A percentile compares a stretch with the other conserved stretches of the same genome.
These are phyloP conservation scores for Pyronema domesticum DNA, from an alignment of 495 filamentous ascomycete genomes.

Conservation along the genomic window DNA sequence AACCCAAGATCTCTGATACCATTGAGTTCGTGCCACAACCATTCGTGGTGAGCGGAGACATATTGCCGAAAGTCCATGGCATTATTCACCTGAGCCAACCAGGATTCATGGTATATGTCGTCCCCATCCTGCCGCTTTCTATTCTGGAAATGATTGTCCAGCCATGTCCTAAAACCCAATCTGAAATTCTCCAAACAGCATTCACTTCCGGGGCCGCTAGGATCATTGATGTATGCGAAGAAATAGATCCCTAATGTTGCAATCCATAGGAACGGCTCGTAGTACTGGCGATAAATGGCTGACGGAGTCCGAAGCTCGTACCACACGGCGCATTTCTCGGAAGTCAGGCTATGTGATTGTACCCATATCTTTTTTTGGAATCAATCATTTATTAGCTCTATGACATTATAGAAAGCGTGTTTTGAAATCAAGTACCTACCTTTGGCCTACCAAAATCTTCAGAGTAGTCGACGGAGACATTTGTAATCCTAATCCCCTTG, in stretches of 20 bases:
- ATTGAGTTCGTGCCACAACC: slow-evolving; percentile 44
- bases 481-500: background rate
- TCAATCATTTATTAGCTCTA: background rate
- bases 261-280: slow-evolving; percentile 46
- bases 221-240: slow-evolving; percentile 29
- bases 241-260: slow-evolving; percentile 49
- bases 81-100: slow-evolving; percentile 33
- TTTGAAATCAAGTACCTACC: slow-evolving; percentile 44
- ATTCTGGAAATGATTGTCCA: slow-evolving; percentile 14
- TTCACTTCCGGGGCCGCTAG: slow-evolving; percentile 25
- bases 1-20: slow-evolving; percentile 24
- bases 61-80: slow-evolving; percentile 41
- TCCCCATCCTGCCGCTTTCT: background rate
- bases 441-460: slow-evolving; percentile 32
- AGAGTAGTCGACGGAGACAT: slow-evolving; percentile 30
- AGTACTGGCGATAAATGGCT: slow-evolving; percentile 39
- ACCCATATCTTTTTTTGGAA: slow-evolving; percentile 4
- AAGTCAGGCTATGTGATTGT: slow-evolving; percentile 26
- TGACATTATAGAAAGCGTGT: slow-evolving; percentile 30
- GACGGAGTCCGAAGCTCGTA: slow-evolving; percentile 41
- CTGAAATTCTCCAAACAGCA: slow-evolving; percentile 37
- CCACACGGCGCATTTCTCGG: slow-evolving; percentile 32
- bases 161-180: slow-evolving; percentile 37
- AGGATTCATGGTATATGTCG: slow-evolving; percentile 25
- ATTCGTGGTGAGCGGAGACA: slow-evolving; percentile 38